A percentile compares a stretch with the other conserved stretches of the same genome.
phyloP scores from a whole-genome alignment of 495 filamentous ascomycete species.

The Daldinia concentrica region DNA sequence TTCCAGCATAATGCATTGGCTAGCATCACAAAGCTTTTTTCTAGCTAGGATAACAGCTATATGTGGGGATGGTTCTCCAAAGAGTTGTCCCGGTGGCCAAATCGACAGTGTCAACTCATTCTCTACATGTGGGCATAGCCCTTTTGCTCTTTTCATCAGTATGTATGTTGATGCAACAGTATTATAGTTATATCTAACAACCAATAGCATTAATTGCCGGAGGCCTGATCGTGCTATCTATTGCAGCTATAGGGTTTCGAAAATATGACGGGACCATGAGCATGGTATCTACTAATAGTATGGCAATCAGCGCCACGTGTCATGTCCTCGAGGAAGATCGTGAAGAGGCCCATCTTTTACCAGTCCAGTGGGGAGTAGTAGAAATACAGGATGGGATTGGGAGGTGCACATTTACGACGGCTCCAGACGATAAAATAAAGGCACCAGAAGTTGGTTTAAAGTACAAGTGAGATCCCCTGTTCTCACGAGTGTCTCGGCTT shows the following conservation, averaged over 20 bases:
- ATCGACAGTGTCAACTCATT: neutral
- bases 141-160: neutral
- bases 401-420: neutral
- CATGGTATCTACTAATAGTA: constrained; percentile 1
- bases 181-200: neutral
- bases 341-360: neutral
- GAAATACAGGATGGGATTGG: neutral
- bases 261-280: neutral
- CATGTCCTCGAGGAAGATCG: neutral
- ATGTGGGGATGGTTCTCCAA: neutral
- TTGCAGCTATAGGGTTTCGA: neutral
- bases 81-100: neutral
- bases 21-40: constrained; percentile 55
- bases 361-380: neutral
- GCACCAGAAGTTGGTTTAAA: neutral
- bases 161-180: neutral
- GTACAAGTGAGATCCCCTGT: neutral
- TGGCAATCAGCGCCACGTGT: neutral
- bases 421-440: neutral
- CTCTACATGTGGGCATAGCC: neutral
- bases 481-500: too few relatives aligned
- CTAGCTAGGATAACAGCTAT: constrained; percentile 30
- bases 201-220: neutral
- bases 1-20: constrained; percentile 51
- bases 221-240: neutral